A percentile compares a stretch with the other conserved stretches of the same genome.
phyloP scores from a whole-genome alignment of 2,329 filamentous ascomycete species.

The Fusarium tuaranense region DNA sequence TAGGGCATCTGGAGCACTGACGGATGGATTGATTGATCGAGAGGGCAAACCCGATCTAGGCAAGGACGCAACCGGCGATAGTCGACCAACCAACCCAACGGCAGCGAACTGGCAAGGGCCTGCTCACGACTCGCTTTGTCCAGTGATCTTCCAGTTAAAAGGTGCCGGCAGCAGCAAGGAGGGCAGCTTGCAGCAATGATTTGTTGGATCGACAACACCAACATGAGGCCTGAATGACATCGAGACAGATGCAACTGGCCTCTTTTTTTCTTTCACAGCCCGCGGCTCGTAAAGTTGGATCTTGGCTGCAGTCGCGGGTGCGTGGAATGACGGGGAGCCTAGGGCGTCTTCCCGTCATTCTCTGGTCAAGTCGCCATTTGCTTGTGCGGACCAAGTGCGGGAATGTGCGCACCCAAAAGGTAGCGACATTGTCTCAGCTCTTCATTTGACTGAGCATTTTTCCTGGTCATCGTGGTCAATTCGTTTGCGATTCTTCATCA shows the following conservation, averaged over 20 bases:
- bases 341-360: background rate
- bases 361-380: background rate
- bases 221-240: conserved; percentile 1
- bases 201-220: conserved; percentile 4
- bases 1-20: conserved; percentile 41
- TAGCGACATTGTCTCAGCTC: conserved; percentile 29
- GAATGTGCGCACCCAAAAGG: conserved; percentile 10
- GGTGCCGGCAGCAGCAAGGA: conserved; percentile 1
- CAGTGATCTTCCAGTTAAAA: conserved; percentile 6
- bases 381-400: conserved; percentile 11
- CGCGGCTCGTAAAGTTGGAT: conserved; percentile 4
- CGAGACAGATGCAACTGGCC: background rate
- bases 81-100: conserved; percentile 5
- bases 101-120: conserved; percentile 12
- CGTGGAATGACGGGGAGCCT: conserved; percentile 32
- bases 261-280: background rate
- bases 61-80: conserved; percentile 25
- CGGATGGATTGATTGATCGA: conserved; percentile 38
- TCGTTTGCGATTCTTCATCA: background rate
- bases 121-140: conserved; percentile 5
- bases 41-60: conserved; percentile 38
- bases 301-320: background rate
- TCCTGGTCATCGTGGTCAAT: background rate
- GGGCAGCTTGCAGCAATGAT: background rate
- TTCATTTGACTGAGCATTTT: conserved; percentile 27